Evolutionary conservation across 352 stramenopile species (phyloP), one percentile per base, ranked within the genome.

Genomic region (Pythium aristosporum): DNA sequence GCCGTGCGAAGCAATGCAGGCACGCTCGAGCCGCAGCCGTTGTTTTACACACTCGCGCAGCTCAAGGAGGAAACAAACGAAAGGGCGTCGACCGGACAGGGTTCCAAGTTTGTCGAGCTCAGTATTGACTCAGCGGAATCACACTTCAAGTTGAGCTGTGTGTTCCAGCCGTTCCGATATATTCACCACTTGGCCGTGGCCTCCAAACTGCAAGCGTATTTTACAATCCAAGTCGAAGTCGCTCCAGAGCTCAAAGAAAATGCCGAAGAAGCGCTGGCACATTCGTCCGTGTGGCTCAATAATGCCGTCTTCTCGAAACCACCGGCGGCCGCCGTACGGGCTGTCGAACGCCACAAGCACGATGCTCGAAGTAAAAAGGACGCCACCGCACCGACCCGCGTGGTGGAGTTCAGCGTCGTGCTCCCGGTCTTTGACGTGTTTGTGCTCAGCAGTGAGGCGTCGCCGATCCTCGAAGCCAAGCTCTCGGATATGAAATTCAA

Each of bases 101-200:
- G 13, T 2, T 20, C 39, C 5, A 72, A 72, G 20, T 72, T 75
- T 46, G 43, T 92, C 5, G 66, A 84, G 28, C 57, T 92, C 16
- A 79, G 60, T 9, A 85, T 92, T 12, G 80, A 92, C 44, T 77
- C 74, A 0, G 79, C 77, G 0, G 76, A 92, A 44, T 69, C 61
- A 3, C 83, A 75, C 36, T 79, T 92, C 39, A 74, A 78, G 37
- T 53, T 92, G 2, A 73, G 75, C 34, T 92, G 83, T 57, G 63
- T 30, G 0, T 78, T 90, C 43, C 75, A 85, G 56, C 73, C 77
- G 8, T 92, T 92, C 52, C 66, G 79, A 28, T 91, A 88, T 51
- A 87, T 91, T 32, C 80, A 92, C 57, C 87, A 91, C 39, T 47
- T 92, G 18, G 80, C 79, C 20, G 77, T 87, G 3, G 77, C 75